These are phyloP conservation scores for Phyllosticta citriasiana DNA, from an alignment of 2,329 filamentous ascomycete species.

Conservation along the genomic window DNA sequence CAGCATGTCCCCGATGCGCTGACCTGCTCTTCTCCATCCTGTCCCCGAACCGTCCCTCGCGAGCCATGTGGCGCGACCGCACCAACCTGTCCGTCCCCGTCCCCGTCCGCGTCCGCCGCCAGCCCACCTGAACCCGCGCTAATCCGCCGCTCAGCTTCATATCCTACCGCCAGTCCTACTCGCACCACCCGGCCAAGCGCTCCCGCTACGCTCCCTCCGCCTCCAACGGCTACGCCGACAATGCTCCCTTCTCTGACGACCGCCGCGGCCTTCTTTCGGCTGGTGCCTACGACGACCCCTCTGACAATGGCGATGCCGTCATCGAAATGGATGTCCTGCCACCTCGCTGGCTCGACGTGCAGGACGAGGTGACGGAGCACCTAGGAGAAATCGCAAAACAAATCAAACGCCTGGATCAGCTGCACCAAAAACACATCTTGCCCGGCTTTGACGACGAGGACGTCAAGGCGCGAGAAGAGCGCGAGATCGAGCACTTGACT, in stretches of 20 bases:
- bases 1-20: slow-evolving; percentile 6
- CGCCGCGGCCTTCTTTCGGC: slow-evolving; percentile 76
- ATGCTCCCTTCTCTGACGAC: slow-evolving; percentile 46
- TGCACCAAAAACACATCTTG: slow-evolving; percentile 94
- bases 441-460: slow-evolving; percentile 96
- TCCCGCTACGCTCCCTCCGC: slow-evolving; percentile 53
- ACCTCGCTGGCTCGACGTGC: slow-evolving; percentile 89
- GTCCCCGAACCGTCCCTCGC: slow-evolving; percentile 14
- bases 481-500: slow-evolving; percentile 81
- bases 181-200: slow-evolving; percentile 86
- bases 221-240: slow-evolving; percentile 41
- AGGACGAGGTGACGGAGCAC: slow-evolving; percentile 82
- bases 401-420: slow-evolving; percentile 73
- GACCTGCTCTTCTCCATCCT: slow-evolving; percentile 4
- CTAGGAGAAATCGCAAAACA: slow-evolving; percentile 73
- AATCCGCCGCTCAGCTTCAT: slow-evolving; percentile 62
- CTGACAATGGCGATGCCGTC: slow-evolving; percentile 81
- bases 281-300: slow-evolving; percentile 66
- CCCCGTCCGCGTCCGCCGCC: neutral
- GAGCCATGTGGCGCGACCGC: slow-evolving; percentile 88
- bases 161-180: slow-evolving; percentile 97
- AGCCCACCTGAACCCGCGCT: slow-evolving; percentile 17
- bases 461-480: slow-evolving; percentile 74
- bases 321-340: slow-evolving; percentile 98
- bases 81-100: slow-evolving; percentile 73